Conservation (phyloP, 257 asterid genomes). For the Fraxinus pennsylvanica region DNA sequence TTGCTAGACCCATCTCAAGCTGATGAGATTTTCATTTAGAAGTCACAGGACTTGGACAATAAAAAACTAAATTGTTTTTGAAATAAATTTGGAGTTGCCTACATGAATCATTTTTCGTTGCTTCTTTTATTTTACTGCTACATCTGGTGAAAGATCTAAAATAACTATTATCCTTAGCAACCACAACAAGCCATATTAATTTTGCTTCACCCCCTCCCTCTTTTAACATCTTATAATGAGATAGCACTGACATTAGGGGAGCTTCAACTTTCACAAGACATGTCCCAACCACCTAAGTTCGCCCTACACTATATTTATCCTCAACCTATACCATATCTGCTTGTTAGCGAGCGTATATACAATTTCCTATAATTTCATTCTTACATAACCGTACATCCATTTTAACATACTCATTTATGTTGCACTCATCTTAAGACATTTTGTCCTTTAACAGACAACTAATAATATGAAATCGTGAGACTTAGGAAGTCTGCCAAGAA, state of each 20-base stretch:
- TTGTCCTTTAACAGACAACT: background rate
- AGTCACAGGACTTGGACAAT: background rate
- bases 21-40: background rate
- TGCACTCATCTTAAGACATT: background rate
- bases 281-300: background rate
- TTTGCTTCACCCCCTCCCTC: background rate
- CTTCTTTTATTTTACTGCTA: background rate
- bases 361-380: background rate
- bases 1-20: background rate
- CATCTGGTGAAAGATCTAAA: background rate
- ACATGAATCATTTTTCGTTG: background rate
- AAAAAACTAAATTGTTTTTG: background rate
- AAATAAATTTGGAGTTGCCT: background rate
- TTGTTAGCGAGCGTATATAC: background rate
- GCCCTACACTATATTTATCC: background rate
- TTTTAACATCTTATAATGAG: background rate
- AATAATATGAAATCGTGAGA: background rate
- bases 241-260: background rate
- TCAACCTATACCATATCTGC: background rate
- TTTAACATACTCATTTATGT: background rate
- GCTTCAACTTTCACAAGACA: background rate
- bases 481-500: background rate
- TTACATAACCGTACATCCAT: background rate
- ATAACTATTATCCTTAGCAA: background rate
- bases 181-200: background rate